A percentile compares a stretch with the other conserved stretches of the same genome.
These are phyloP conservation scores for Kazachstania viticola DNA, from an alignment of 805 yeast genomes.

Conservation along the genomic window DNA sequence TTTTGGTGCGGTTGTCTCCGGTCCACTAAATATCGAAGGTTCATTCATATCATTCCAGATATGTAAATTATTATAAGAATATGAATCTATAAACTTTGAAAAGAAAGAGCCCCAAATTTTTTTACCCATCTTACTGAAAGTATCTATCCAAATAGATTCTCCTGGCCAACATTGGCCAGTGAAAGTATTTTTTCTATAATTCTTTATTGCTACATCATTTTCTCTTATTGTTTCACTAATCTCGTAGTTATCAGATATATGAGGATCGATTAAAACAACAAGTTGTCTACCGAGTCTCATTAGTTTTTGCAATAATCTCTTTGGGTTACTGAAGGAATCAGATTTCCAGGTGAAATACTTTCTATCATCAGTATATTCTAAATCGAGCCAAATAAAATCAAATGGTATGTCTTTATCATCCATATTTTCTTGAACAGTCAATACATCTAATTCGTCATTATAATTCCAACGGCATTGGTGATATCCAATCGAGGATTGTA, in stretches of 20 bases:
- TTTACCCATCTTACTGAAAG: constrained; percentile 53
- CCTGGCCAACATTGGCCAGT: constrained; percentile 98
- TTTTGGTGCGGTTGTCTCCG: constrained; percentile 83
- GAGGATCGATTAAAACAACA: constrained; percentile 86
- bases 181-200: constrained; percentile 38
- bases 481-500: constrained; percentile 69
- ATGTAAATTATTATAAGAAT: constrained; percentile 33
- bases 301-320: constrained; percentile 49
- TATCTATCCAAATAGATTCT: constrained; percentile 85
- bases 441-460: constrained; percentile 75
- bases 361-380: constrained; percentile 79
- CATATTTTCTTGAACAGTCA: constrained; percentile 56
- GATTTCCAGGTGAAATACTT: constrained; percentile 88
- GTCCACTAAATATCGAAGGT: constrained; percentile 90
- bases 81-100: constrained; percentile 29
- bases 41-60: constrained; percentile 99
- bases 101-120: constrained; percentile 50
- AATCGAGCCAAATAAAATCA: constrained; percentile 90
- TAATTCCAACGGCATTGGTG: constrained; percentile 98
- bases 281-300: constrained; percentile 68
- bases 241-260: constrained; percentile 59
- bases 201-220: constrained; percentile 35
- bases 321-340: constrained; percentile 64
- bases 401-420: constrained; percentile 70
- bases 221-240: constrained; percentile 44